Percentiles rank a stretch among this genome's conserved stretches.
Evolutionary conservation across 768 basidiomycete genomes (phyloP).

Genomic region (Collybiopsis confluens): DNA sequence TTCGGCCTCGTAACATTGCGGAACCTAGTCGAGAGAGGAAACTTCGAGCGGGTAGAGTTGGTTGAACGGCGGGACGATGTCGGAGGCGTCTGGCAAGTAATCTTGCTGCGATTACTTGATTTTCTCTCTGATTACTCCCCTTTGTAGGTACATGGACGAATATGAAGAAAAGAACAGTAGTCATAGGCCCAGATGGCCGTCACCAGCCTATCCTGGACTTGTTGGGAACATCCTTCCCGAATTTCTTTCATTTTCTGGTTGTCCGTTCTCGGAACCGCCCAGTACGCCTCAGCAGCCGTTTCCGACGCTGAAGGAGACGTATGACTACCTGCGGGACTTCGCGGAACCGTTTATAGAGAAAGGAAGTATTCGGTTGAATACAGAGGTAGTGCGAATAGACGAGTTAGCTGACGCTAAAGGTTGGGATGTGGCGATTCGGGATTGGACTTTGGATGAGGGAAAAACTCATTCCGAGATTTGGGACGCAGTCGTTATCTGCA

Average conservation of each 20-base stretch:
- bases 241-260: conserved; percentile 32
- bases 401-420: conserved; percentile 28
- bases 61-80: conserved; percentile 44
- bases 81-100: conserved; percentile 49
- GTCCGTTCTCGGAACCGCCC: conserved; percentile 30
- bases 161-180: background rate
- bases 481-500: conserved; percentile 45
- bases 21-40: conserved; percentile 38
- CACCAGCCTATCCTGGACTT: conserved; percentile 43
- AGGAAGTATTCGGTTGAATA: conserved; percentile 34
- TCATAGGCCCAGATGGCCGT: conserved; percentile 36
- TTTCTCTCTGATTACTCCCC: background rate
- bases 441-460: conserved; percentile 25
- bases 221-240: conserved; percentile 50
- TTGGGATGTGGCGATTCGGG: conserved; percentile 35
- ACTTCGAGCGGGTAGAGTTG: conserved; percentile 38
- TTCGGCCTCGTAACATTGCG: conserved; percentile 44
- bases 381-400: conserved; percentile 34
- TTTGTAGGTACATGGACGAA: conserved; percentile 29
- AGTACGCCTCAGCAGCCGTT: conserved; percentile 31
- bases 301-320: conserved; percentile 34
- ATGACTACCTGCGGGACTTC: conserved; percentile 31
- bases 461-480: conserved; percentile 28
- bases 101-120: background rate
- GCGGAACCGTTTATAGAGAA: conserved; percentile 25